phyloP scores from a whole-genome alignment of 495 filamentous ascomycete species.

The Bombardia bombarda region DNA sequence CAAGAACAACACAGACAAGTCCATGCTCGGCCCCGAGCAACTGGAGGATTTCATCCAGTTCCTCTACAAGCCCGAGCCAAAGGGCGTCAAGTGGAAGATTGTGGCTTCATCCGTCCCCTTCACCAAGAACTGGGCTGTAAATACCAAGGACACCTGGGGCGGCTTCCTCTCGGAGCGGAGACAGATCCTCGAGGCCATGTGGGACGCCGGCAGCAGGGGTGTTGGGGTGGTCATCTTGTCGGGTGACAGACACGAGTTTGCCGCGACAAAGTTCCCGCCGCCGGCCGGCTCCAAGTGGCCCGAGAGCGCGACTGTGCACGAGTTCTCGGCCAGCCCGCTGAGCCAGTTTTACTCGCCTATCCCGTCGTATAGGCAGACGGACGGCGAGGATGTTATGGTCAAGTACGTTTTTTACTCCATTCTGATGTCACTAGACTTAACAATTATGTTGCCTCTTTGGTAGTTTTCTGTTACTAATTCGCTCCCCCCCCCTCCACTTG shows the following conservation, averaged over 20 bases:
- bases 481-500: too few relatives aligned
- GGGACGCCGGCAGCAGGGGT: conserved; percentile 64
- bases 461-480: background rate
- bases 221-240: conserved; percentile 76
- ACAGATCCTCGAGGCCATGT: conserved; percentile 80
- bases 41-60: conserved; percentile 71
- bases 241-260: conserved; percentile 93
- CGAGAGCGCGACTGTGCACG: conserved; percentile 57
- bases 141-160: conserved; percentile 82
- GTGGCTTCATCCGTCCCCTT: conserved; percentile 83
- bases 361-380: conserved; percentile 71
- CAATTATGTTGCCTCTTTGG: background rate
- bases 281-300: conserved; percentile 50
- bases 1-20: conserved; percentile 51
- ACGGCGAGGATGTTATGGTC: conserved; percentile 67
- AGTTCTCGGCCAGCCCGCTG: conserved; percentile 82
- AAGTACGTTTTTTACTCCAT: conserved; percentile 57
- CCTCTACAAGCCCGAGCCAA: conserved; percentile 58
- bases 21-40: conserved; percentile 79
- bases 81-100: conserved; percentile 87
- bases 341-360: conserved; percentile 89
- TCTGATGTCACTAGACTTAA: too few relatives aligned
- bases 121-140: conserved; percentile 91
- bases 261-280: conserved; percentile 78
- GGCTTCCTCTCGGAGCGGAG: conserved; percentile 76